Evolutionary conservation across 306 rosid genomes (phyloP).

Genomic region (Cicer yamashitae): DNA sequence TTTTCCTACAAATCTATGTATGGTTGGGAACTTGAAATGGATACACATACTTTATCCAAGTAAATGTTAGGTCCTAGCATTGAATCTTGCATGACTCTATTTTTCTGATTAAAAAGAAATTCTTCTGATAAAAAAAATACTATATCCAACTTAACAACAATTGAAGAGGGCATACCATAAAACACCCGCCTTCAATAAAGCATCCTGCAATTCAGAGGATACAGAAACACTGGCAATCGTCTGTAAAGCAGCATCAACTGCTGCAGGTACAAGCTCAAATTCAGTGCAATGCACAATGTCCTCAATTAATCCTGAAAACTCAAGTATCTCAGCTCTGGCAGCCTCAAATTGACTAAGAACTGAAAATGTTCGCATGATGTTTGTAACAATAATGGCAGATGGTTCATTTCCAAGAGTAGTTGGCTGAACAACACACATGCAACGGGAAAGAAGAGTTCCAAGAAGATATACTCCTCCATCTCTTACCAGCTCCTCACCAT

Average conservation of each 20-base stretch:
- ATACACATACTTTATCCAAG: constrained; percentile 2
- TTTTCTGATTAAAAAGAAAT: no score
- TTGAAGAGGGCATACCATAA: constrained; percentile 68
- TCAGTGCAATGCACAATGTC: constrained; percentile 96
- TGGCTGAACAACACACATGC: constrained; percentile 95
- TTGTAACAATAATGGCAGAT: constrained; percentile 87
- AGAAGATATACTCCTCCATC: constrained; percentile 96
- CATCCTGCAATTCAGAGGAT: constrained; percentile 86
- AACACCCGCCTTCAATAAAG: constrained; percentile 87
- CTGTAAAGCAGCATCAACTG: constrained; percentile 91
- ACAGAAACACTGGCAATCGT: constrained; percentile 90
- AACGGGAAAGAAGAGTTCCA: constrained; percentile 95
- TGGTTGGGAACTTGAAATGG: constrained; percentile 27
- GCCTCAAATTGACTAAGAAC: constrained; percentile 89
- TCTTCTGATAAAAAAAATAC: no score
- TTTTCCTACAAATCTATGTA: constrained; percentile 24
- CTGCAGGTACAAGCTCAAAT: constrained; percentile 87
- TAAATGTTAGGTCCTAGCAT: no score
- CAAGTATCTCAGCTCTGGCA: constrained; percentile 90
- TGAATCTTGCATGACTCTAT: no score
- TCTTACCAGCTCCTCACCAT: constrained; percentile 98
- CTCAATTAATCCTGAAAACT: constrained; percentile 81
- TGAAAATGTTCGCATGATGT: constrained; percentile 85
- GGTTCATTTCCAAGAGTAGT: constrained; percentile 91
- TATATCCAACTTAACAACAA: constrained; percentile 1